Conservation (phyloP, 2,329 filamentous ascomycete species). For the Waltergamsia citrina region DNA sequence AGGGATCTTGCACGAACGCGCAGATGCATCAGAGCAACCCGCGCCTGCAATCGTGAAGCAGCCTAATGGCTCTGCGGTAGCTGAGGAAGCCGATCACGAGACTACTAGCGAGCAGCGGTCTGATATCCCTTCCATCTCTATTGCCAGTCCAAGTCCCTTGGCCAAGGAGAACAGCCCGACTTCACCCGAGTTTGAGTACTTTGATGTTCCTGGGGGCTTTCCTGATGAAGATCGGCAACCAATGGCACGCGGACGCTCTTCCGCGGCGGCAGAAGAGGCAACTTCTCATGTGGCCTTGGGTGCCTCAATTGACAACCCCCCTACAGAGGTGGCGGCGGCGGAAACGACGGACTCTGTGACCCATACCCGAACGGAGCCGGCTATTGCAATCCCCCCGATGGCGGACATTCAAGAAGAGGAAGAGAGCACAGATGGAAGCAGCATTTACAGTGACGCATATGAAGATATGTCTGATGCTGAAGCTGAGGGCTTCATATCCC, state of each 20-base stretch:
- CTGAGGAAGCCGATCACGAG: conserved; percentile 3
- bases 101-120: conserved; percentile 5
- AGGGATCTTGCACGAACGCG: not conserved
- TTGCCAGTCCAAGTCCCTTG: conserved; percentile 33
- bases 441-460: conserved; percentile 67
- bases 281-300: too few relatives aligned
- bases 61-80: not conserved
- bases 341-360: conserved; percentile 2
- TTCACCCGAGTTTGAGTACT: conserved; percentile 21
- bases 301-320: too few relatives aligned
- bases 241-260: too few relatives aligned
- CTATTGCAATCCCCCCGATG: conserved; percentile 15
- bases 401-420: conserved; percentile 25
- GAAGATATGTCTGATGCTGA: conserved; percentile 61
- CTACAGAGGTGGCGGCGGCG: too few relatives aligned
- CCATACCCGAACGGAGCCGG: conserved; percentile 2
- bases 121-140: conserved; percentile 31
- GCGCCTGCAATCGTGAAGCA: not conserved
- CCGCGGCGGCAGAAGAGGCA: too few relatives aligned
- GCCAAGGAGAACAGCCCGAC: conserved; percentile 10
- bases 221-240: conserved; percentile 31
- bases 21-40: not conserved
- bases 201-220: conserved; percentile 51
- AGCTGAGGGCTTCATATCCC: conserved; percentile 58
- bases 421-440: conserved; percentile 40